Percentiles rank a stretch among this genome's conserved stretches.
Evolutionary conservation across 2,329 filamentous ascomycete species (phyloP).

Genomic region (Fusarium pseudocircinatum): DNA sequence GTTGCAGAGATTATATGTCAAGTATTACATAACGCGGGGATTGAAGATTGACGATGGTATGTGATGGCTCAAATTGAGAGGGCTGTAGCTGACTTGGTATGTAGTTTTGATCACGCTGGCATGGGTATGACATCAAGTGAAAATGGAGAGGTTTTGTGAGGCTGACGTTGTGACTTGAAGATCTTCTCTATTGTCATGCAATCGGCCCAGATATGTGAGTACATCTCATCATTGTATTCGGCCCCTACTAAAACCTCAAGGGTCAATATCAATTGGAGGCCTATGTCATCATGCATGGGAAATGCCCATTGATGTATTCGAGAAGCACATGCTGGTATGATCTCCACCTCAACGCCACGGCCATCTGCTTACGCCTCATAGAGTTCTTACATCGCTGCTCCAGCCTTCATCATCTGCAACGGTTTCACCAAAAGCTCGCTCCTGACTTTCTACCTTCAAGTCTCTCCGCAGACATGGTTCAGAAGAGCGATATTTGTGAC

Average conservation of each 20-base stretch:
- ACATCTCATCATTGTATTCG: accelerated
- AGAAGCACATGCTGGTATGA: slow-evolving; percentile 34
- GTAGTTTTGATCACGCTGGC: slow-evolving; percentile 18
- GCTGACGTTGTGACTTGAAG: background rate
- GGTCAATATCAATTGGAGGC: slow-evolving; percentile 41
- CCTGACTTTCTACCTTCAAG: slow-evolving; percentile 47
- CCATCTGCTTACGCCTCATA: background rate
- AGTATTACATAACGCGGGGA: slow-evolving; percentile 26
- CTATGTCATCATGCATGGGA: slow-evolving; percentile 44
- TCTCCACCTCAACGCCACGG: accelerated
- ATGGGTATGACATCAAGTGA: slow-evolving; percentile 7
- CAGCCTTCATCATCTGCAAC: slow-evolving; percentile 47
- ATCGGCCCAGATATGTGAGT: slow-evolving; percentile 36
- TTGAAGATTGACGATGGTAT: slow-evolving; percentile 34
- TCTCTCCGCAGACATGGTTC: slow-evolving; percentile 47
- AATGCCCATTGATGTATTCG: slow-evolving; percentile 35
- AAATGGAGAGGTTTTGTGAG: accelerated
- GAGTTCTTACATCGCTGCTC: slow-evolving; percentile 42
- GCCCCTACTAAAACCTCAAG: background rate
- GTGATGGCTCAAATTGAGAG: background rate
- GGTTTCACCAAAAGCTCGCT: slow-evolving; percentile 50
- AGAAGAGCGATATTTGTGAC: slow-evolving; percentile 40
- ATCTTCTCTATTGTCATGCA: slow-evolving; percentile 39
- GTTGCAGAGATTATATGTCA: slow-evolving; percentile 45
- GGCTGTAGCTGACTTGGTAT: background rate